Base-by-base conservation (phyloP, 495 filamentous ascomycete genomes). In the Parmelia sp. region DNA sequence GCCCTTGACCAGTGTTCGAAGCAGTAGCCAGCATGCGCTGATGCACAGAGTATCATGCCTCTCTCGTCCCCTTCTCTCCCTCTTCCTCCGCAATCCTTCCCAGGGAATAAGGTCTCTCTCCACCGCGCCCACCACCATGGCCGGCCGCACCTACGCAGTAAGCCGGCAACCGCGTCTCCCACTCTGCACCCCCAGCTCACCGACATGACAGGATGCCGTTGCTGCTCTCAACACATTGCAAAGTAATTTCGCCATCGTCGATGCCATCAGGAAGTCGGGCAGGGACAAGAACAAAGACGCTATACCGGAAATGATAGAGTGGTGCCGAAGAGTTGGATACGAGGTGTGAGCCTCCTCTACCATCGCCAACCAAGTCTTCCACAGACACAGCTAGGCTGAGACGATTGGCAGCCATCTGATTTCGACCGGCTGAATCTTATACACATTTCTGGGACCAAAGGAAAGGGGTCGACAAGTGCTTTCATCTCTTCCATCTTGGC, bases 361-460 rank as follows among this genome's bases (percentile, higher is more conserved):
- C 23, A 23, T 39, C 19, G 37, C 23, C 1, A 23, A 23, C 2
- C 1, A 19, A 10, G 12, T 17, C 36, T 25, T 0, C n/a, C 25
- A 36, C 9, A 27, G 40, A 37, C 39, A 15, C 21, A 27, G 59
- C 36, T 25, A 58, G 31, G 33, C 59, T 68, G 55, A 58, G 57
- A n/a, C 17, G 35, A n/a, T 23, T 27, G 49, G 51, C 72, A 89
- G 88, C 83, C 87, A n/a, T 80, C 78, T 29, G 91, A 96, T 72
- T 82, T 97, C 62, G 82, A 90, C 66, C 78, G 77, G 5, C 76
- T 97, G 42, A 92, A 91, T 67, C 79, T 85, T 37, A 76, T 96
- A 17, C 92, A 97, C 71, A 86, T 97, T 27, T 88, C 92, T 17
- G 92, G 92, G 45, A 96, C 92, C 17, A 97, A 97, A 78, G 92